phyloP scores from a whole-genome alignment of 2,329 filamentous ascomycete species.

The Beauveria sp. region DNA sequence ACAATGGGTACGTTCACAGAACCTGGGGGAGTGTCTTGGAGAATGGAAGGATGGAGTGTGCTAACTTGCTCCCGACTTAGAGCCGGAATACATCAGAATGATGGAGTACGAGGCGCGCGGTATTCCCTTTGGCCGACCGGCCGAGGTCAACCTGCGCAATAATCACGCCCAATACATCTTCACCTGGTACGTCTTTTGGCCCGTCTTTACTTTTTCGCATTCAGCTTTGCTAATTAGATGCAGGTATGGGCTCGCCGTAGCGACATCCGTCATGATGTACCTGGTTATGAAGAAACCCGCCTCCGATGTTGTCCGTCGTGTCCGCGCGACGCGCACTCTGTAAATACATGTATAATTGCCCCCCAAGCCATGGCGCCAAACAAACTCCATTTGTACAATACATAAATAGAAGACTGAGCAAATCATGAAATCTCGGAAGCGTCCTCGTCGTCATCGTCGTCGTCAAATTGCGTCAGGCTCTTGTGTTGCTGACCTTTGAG shows the following conservation, averaged over 20 bases:
- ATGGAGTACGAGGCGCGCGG: slow-evolving; percentile 72
- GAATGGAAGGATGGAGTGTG: background rate
- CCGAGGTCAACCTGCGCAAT: slow-evolving; percentile 90
- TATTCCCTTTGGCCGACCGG: slow-evolving; percentile 78
- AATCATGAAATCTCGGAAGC: slow-evolving; percentile 27
- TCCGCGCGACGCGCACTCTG: slow-evolving; percentile 46
- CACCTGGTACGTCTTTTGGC: slow-evolving; percentile 68
- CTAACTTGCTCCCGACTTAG: slow-evolving; percentile 33
- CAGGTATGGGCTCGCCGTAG: slow-evolving; percentile 79
- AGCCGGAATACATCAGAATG: slow-evolving; percentile 68
- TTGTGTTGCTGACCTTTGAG: slow-evolving; percentile 37
- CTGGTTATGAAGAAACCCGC: slow-evolving; percentile 88
- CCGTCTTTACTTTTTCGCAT: background rate
- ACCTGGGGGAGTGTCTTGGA: too few relatives aligned
- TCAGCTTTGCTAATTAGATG: background rate
- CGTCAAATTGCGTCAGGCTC: slow-evolving; percentile 17
- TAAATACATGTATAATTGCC: slow-evolving; percentile 19
- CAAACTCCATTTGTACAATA: slow-evolving; percentile 18
- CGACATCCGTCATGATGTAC: slow-evolving; percentile 92
- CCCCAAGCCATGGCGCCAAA: background rate
- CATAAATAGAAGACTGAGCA: background rate
- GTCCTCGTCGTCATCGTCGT: slow-evolving; percentile 22
- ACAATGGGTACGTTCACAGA: slow-evolving; percentile 64
- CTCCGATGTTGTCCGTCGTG: slow-evolving; percentile 61
- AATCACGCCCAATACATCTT: slow-evolving; percentile 99